phyloP scores from a whole-genome alignment of 768 basidiomycete genomes.

The Mycena galericulata region DNA sequence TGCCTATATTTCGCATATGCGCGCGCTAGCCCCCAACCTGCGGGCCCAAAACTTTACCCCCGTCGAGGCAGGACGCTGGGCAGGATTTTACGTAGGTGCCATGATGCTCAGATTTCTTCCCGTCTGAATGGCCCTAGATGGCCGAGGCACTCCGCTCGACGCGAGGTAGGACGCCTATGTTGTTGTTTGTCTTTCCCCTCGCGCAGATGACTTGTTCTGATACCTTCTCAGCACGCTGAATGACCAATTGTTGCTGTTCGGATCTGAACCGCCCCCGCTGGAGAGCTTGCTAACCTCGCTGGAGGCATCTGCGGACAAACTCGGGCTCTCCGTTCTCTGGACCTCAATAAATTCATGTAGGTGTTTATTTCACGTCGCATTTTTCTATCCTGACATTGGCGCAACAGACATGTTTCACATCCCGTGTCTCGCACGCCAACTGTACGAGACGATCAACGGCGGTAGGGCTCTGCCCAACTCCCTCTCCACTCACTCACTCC shows the following conservation, averaged over 20 bases:
- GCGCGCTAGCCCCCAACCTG: conserved; percentile 4
- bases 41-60: background rate
- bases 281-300: conserved; percentile 7
- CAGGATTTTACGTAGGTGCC: conserved; percentile 16
- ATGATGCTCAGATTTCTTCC: background rate
- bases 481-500: background rate
- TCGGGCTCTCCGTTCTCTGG: conserved; percentile 2
- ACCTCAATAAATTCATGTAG: conserved; percentile 15
- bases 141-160: background rate
- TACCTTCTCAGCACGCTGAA: no score
- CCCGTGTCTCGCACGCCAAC: conserved; percentile 13
- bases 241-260: conserved; percentile 25
- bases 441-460: conserved; percentile 24
- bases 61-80: background rate
- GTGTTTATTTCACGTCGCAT: background rate
- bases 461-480: background rate
- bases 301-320: conserved; percentile 2
- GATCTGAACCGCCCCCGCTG: conserved; percentile 19
- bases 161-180: background rate
- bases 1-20: conserved; percentile 21
- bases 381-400: background rate
- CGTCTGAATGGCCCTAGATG: conserved; percentile 13
- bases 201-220: background rate
- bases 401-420: conserved; percentile 11
- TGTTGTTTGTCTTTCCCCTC: conserved; percentile 2